Evolutionary conservation across 2,329 filamentous ascomycete species (phyloP).

Genomic region (Bipolaris oryzae): DNA sequence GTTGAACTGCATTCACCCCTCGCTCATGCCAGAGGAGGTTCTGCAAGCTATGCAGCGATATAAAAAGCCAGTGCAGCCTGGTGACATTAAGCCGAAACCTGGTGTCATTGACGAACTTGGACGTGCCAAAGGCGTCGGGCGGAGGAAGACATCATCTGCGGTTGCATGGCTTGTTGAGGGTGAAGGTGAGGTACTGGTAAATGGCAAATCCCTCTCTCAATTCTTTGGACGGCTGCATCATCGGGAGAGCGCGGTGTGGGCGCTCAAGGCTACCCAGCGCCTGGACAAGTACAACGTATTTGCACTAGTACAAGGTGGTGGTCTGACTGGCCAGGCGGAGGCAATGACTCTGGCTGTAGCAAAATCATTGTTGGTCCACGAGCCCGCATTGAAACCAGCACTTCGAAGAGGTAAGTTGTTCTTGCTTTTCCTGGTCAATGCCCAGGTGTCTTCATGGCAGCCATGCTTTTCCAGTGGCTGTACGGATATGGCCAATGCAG

Average conservation of each 20-base stretch:
- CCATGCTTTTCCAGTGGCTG: slow-evolving; percentile 2
- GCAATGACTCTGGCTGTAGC: slow-evolving; percentile 88
- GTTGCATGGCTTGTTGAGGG: slow-evolving; percentile 90
- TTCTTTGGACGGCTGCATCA: slow-evolving; percentile 90
- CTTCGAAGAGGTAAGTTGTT: slow-evolving; percentile 80
- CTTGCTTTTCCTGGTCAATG: slow-evolving; percentile 1
- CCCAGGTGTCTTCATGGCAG: slow-evolving; percentile 3
- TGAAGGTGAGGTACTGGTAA: slow-evolving; percentile 86
- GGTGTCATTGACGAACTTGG: slow-evolving; percentile 76
- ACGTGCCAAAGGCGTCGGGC: slow-evolving; percentile 78
- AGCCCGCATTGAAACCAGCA: slow-evolving; percentile 86
- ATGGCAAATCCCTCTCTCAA: slow-evolving; percentile 82
- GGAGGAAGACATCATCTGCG: slow-evolving; percentile 85
- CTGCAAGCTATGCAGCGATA: slow-evolving; percentile 69
- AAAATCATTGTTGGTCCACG: slow-evolving; percentile 86
- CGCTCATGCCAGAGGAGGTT: slow-evolving; percentile 74
- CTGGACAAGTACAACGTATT: slow-evolving; percentile 98
- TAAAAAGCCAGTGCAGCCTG: slow-evolving; percentile 75
- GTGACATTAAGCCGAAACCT: slow-evolving; percentile 67
- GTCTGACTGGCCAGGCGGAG: slow-evolving; percentile 93
- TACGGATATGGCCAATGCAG: slow-evolving; percentile 2
- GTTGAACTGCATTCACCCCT: slow-evolving; percentile 83
- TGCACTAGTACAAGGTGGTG: slow-evolving; percentile 82
- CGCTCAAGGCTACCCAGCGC: slow-evolving; percentile 79
- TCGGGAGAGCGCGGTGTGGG: slow-evolving; percentile 92